Base-by-base conservation (phyloP, 2,329 filamentous ascomycete species). In the Aspergillus sp. region DNA sequence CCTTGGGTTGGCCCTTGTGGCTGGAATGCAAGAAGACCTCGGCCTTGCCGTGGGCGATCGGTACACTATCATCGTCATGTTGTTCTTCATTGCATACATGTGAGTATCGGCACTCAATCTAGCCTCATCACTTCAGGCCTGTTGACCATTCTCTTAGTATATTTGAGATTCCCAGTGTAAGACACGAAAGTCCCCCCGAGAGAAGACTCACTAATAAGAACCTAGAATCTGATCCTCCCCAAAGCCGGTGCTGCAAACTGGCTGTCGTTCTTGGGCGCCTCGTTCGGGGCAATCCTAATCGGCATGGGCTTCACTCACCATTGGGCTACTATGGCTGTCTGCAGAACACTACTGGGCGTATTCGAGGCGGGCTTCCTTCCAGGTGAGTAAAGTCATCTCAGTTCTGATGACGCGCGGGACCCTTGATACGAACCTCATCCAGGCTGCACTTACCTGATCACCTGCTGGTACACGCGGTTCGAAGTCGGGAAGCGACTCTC, bases 381-480 rank as follows among this genome's bases (percentile, higher is more conserved):
- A 31, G 68, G 70, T 64, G 52, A 19, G 22, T 19, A 19, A 19
- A 19, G 19, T 19, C 1, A 19, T 19, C 2, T 19, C 19, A 19
- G 1, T 19, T 19, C 19, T 19, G 19, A 19, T 19, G 19, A 19
- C 19, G 19, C 19, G 19, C 19, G 19, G 2, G 19, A 2, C 2
- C 19, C 19, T 19, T 19, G 19, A 19, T 19, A 51, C 13, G 9
- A 49, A 3, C 9, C 31, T 3, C 15, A 8, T 11, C 17, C 23
- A 72, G 71, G 71, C n/a, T 77, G 75, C 56, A 75, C 74, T 9
- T 77, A 72, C 60, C 62, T 77, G 8, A 70, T 78, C 17, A 69
- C 68, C 8, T 76, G 71, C 47, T 77, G 76, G 74, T 78, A 78
- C 59, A 70, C 67, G 11, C 68, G 76, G 3, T 78, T 72, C 49